phyloP scores from a whole-genome alignment of 768 basidiomycete genomes.

The Thelephora ganbajun region DNA sequence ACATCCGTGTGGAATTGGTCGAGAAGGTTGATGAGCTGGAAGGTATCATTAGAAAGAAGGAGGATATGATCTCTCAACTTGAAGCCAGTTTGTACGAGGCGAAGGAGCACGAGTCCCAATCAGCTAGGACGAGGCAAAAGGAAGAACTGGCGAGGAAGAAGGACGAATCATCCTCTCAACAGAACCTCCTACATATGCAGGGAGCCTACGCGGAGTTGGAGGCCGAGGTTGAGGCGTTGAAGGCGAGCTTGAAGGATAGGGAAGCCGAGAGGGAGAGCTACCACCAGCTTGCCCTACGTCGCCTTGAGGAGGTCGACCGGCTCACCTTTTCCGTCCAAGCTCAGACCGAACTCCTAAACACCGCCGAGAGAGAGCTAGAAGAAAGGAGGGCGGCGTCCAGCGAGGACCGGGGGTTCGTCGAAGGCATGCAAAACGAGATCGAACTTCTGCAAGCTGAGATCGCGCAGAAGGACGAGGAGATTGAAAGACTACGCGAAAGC shows the following conservation, averaged over 20 bases:
- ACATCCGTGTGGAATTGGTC: conserved; percentile 50
- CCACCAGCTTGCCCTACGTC: conserved; percentile 40
- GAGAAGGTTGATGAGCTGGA: conserved; percentile 50
- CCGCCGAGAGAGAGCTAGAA: conserved; percentile 38
- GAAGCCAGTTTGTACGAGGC: conserved; percentile 44
- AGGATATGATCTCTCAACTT: conserved; percentile 44
- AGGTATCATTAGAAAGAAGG: conserved; percentile 37
- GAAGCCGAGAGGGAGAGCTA: conserved; percentile 52
- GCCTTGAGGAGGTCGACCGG: conserved; percentile 44
- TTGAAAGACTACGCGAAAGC: conserved; percentile 40
- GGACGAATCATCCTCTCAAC: conserved; percentile 33
- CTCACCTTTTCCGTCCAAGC: conserved; percentile 28
- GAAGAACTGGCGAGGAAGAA: conserved; percentile 34
- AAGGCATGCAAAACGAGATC: conserved; percentile 52
- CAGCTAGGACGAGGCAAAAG: conserved; percentile 30
- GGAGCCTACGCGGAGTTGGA: conserved; percentile 48
- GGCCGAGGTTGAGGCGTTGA: conserved; percentile 41
- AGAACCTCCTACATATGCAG: conserved; percentile 44
- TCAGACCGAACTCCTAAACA: conserved; percentile 39
- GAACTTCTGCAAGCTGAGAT: conserved; percentile 57
- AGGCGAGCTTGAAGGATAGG: conserved; percentile 38
- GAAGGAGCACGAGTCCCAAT: conserved; percentile 33
- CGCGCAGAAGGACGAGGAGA: conserved; percentile 47
- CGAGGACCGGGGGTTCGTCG: conserved; percentile 51
- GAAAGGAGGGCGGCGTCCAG: conserved; percentile 32